phyloP scores from a whole-genome alignment of 306 rosid genomes.

The Prunus padus region DNA sequence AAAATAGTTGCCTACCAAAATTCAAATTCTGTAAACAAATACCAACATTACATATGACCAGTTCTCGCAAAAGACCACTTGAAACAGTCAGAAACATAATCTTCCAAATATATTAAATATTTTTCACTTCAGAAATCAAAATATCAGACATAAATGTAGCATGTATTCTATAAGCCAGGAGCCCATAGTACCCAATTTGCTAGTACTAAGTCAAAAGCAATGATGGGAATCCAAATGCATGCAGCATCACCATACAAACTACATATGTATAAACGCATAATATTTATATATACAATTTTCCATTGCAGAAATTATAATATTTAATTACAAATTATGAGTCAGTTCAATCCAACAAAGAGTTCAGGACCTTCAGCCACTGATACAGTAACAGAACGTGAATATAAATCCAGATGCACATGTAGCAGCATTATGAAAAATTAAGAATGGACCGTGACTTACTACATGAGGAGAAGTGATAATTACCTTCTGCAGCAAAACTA shows the following conservation, averaged over 20 bases:
- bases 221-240: background rate
- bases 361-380: background rate
- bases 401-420: background rate
- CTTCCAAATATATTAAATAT: background rate
- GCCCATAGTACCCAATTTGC: background rate
- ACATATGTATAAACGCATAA: background rate
- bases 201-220: background rate
- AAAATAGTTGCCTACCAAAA: background rate
- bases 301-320: slow-evolving; percentile 1
- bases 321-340: background rate
- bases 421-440: background rate
- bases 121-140: background rate
- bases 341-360: background rate
- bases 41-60: background rate
- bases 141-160: background rate
- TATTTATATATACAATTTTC: background rate
- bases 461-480: slow-evolving; percentile 20
- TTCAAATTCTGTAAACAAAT: background rate
- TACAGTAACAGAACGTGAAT: background rate
- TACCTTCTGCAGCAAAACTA: slow-evolving; percentile 46
- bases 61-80: background rate
- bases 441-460: slow-evolving; percentile 11
- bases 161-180: background rate
- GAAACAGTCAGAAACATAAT: background rate
- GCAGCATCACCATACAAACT: background rate